These are phyloP conservation scores for Byssoonygena ceratinophila DNA, from an alignment of 2,329 filamentous ascomycete genomes.

Conservation along the genomic window DNA sequence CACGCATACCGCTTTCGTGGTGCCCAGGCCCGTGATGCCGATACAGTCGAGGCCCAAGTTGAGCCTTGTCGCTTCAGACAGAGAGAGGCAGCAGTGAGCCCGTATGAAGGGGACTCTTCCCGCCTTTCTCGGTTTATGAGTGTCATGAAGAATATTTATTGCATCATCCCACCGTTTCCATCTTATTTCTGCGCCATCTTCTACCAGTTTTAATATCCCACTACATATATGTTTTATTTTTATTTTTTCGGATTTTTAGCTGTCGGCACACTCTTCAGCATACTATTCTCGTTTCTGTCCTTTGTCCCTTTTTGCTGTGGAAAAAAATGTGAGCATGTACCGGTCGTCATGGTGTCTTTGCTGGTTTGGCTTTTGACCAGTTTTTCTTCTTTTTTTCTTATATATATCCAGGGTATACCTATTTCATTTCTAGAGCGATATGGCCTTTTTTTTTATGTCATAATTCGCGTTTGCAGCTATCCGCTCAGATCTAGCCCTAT, in stretches of 20 bases:
- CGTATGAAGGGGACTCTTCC: neutral
- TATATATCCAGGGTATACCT: neutral
- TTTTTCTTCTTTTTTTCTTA: neutral
- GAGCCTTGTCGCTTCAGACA: neutral
- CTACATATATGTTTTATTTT: neutral
- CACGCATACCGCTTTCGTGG: neutral
- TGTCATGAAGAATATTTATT: neutral
- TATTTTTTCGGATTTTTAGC: neutral
- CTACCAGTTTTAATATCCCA: neutral
- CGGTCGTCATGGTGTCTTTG: conserved; percentile 9
- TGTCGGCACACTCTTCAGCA: neutral
- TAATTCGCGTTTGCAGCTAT: neutral
- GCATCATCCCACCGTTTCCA: neutral
- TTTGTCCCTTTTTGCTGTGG: conserved; percentile 1
- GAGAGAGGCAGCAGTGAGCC: neutral
- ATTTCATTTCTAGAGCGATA: neutral
- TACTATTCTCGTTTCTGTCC: neutral
- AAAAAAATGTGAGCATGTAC: conserved; percentile 10
- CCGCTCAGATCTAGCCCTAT: neutral
- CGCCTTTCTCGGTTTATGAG: neutral
- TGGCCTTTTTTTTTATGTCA: neutral
- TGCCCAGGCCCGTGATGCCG: neutral
- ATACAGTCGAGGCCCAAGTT: neutral
- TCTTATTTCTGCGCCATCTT: neutral
- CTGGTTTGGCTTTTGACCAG: neutral